Percentiles rank a stretch among this genome's conserved stretches.
Evolutionary conservation across 2,329 filamentous ascomycete species (phyloP).

Genomic region (Nigrospora sphaerica): DNA sequence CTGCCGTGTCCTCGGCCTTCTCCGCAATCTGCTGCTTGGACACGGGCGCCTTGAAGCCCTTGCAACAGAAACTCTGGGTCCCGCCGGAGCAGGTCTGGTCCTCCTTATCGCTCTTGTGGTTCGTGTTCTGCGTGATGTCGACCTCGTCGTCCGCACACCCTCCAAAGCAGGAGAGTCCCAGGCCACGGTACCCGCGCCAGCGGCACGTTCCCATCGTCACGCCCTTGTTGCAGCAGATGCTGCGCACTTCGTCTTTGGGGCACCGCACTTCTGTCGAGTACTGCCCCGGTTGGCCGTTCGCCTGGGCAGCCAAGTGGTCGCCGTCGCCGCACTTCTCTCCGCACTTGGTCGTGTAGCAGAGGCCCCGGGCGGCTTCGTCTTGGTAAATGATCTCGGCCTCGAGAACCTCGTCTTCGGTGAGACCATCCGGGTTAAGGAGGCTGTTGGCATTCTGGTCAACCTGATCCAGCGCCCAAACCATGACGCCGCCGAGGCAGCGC

Average conservation of each 20-base stretch:
- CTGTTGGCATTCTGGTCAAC: neutral
- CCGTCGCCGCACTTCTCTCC: neutral
- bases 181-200: slow-evolving; percentile 19
- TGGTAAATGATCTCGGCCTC: neutral
- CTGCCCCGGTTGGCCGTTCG: slow-evolving; percentile 20
- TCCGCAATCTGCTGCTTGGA: slow-evolving; percentile 11
- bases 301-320: neutral
- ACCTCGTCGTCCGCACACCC: slow-evolving; percentile 22
- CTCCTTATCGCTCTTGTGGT: slow-evolving; percentile 14
- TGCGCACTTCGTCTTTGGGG: slow-evolving; percentile 13
- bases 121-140: slow-evolving; percentile 20
- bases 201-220: slow-evolving; percentile 15
- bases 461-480: neutral
- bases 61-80: slow-evolving; percentile 20
- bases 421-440: neutral
- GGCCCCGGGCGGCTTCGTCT: neutral
- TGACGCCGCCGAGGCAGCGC: neutral
- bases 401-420: neutral
- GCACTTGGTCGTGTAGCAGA: neutral
- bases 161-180: slow-evolving; percentile 17
- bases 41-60: slow-evolving; percentile 19
- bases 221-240: slow-evolving; percentile 18
- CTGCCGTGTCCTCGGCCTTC: slow-evolving; percentile 14
- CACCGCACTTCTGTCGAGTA: slow-evolving; percentile 16
- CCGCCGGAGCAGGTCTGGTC: slow-evolving; percentile 23